Evolutionary conservation across 768 basidiomycete genomes (phyloP), one percentile per base, ranked within the genome.

Genomic region (Pleurotus tuoliensis): DNA sequence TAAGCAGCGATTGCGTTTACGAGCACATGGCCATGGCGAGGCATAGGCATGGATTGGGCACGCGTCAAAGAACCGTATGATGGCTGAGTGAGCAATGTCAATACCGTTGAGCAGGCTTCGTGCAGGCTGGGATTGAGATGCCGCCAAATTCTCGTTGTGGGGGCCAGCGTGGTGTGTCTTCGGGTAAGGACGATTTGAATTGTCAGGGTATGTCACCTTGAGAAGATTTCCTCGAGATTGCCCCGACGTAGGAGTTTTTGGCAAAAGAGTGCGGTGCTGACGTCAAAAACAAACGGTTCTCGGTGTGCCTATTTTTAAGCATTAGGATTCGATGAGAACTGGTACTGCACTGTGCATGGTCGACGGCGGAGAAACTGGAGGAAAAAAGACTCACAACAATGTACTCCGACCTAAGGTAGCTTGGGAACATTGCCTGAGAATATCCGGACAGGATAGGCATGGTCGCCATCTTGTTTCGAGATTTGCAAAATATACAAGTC

Each of bases 11-110:
- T 39, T 12, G 49, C 39, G 18, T 53, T 12, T 27, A 40, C 20
- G 51, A 41, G 39, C 51, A 53, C 51, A 53, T 53, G 51, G 51
- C 38, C 39, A 52, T 30, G 51, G 51, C 51, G 22, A 43, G 51
- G 34, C 51, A 41, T 43, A 53, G 51, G 22, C 39, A 53, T 15
- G 16, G 34, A 40, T 11, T 15, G n/a, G 37, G 51, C 38, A 39
- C 18, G 20, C 20, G n/a, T 40, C 1, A 22, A 53, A 41, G 39
- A 53, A 41, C 22, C 30, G 11, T 44, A n/a, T 22, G 41, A 44
- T 44, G 41, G 41, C 41, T 44, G 41, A 44, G n/a, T 44, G 41
- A 44, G 41, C 41, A 44, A 44, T n/a, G 16, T 16, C 41, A 44
- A 44, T n/a, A 44, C n/a, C n/a, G 41, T 18, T 44, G 30, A 34